phyloP scores from a whole-genome alignment of 1,284 basidiomycete genomes.

The Pseudozyma sp. region DNA sequence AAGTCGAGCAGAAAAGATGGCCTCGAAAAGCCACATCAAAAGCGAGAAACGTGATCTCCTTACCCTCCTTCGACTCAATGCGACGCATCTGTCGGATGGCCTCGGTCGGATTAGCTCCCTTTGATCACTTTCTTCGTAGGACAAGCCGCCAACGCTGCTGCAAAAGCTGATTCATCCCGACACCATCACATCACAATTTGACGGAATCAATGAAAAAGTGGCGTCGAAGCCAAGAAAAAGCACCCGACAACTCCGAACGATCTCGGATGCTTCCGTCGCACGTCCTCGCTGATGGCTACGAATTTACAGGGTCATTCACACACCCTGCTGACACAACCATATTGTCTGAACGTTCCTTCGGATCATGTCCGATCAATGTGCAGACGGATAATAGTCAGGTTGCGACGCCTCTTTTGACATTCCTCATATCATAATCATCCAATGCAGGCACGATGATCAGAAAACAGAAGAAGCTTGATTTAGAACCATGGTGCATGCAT shows the following conservation, averaged over 20 bases:
- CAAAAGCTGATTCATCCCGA: neutral
- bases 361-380: no score
- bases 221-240: conserved; percentile 17
- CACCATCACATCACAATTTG: no score
- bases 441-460: conserved; percentile 1
- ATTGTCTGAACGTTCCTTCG: no score
- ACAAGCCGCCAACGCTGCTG: neutral
- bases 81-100: no score
- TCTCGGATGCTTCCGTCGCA: conserved; percentile 36
- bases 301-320: neutral
- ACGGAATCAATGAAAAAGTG: neutral
- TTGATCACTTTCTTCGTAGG: no score
- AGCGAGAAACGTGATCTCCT: no score
- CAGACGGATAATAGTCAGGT: no score
- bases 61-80: no score
- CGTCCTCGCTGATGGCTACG: conserved; percentile 3
- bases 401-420: neutral
- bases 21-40: no score
- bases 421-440: neutral
- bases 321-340: no score
- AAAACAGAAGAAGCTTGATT: neutral
- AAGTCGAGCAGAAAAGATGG: no score
- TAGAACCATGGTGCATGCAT: neutral
- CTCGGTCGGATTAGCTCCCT: no score
- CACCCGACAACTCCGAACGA: conserved; percentile 12